phyloP scores from a whole-genome alignment of 2,329 filamentous ascomycete genomes.

The Penicillium sp. region DNA sequence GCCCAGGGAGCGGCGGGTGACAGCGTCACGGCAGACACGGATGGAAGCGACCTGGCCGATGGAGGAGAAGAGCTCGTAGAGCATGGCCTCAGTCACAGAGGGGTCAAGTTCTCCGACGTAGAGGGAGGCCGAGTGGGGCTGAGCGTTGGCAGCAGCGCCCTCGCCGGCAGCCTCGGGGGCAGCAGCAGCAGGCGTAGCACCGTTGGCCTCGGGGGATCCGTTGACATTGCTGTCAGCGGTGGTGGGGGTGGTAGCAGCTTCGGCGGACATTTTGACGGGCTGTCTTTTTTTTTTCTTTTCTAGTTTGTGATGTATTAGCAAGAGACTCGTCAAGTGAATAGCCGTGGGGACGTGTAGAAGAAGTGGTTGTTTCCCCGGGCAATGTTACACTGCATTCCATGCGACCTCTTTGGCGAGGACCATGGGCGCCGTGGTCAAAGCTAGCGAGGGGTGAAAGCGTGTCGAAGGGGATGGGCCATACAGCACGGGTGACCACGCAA shows the following conservation, averaged over 20 bases:
- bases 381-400: constrained; percentile 21
- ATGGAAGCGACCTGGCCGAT: constrained; percentile 99
- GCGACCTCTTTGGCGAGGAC: constrained; percentile 14
- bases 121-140: constrained; percentile 94
- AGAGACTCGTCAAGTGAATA: constrained; percentile 1
- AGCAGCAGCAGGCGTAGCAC: constrained; percentile 72
- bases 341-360: constrained; percentile 8
- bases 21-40: constrained; percentile 98
- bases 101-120: constrained; percentile 98
- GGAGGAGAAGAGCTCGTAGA: constrained; percentile 99
- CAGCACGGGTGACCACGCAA: constrained; percentile 17
- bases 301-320: constrained; percentile 17
- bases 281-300: constrained; percentile 62
- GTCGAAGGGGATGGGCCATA: constrained; percentile 15
- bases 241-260: constrained; percentile 75
- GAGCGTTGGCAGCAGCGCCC: constrained; percentile 69
- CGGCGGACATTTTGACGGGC: constrained; percentile 72
- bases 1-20: constrained; percentile 96
- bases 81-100: constrained; percentile 98
- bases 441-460: constrained; percentile 6
- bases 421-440: constrained; percentile 5
- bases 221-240: constrained; percentile 63
- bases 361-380: constrained; percentile 6
- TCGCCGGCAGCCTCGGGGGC: constrained; percentile 48
- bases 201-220: constrained; percentile 63